Base-by-base conservation (phyloP, 257 asterid species). In the Lithospermum erythrorhizon region DNA sequence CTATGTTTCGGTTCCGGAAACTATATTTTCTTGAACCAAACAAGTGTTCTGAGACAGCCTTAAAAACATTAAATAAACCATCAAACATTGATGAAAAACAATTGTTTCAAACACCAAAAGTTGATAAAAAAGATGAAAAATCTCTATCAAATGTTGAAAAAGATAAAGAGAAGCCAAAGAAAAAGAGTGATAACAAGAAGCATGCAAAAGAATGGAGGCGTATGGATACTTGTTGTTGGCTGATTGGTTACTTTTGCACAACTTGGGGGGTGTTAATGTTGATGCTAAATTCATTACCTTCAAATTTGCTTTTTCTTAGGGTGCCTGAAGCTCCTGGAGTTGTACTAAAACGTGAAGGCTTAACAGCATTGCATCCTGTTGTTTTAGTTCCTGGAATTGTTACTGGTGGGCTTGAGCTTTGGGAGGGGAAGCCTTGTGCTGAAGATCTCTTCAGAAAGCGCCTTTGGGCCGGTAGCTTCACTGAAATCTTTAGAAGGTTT, bases 371-470 rank as follows among this genome's bases (percentile, higher is more conserved):
- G 48, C 96, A 90, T 62, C 97, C 97, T 18, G 84, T 90, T 15
- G 87, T 90, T 48, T 65, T 90, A 66, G 90, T 87, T 54, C 95
- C 96, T 23, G 95, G 96, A 75, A 85, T 87, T 79, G 85, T 90
- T 66, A 87, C 96, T n/a, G 96, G 96, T 2, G 96, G 95, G 6
- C 94, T 90, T 11, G 97, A 87, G 83, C 88, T 90, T 6, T 87
- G 97, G 97, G 96, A 90, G 73, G 96, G 97, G 9, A 61, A 83
- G 72, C 94, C 97, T 10, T 90, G 96, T 70, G 74, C 88, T 13
- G 83, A 87, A 9, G 95, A 90, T 61, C 81, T 90, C 19, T 90
- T 87, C 58, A 81, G 97, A 29, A 79, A 76, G 58, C 74, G 95
- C 58, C 85, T 90, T 5, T 90, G 97, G 97, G 98, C 90, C 15